Conservation (phyloP, 306 rosid genomes). For the Abrus precatorius region DNA sequence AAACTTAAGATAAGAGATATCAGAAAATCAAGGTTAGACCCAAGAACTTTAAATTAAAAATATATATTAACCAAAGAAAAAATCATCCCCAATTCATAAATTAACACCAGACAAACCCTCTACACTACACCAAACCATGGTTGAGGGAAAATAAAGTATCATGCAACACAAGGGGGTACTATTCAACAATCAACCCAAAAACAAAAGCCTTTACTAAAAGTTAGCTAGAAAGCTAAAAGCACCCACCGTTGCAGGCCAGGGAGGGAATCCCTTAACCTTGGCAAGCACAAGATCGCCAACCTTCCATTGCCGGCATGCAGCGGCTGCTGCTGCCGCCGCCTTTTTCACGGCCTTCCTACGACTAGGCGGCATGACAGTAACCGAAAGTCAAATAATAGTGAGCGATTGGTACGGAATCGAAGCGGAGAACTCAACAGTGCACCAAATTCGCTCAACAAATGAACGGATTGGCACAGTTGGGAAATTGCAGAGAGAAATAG, state of each 20-base stretch:
- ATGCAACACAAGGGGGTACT: conserved; percentile 42
- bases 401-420: conserved; percentile 47
- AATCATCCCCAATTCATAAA: neutral
- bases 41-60: neutral
- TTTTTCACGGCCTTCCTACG: conserved; percentile 81
- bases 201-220: neutral
- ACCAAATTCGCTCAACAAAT: conserved; percentile 55
- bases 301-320: conserved; percentile 85
- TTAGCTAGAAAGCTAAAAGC: neutral
- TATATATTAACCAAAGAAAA: neutral
- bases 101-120: conserved; percentile 2
- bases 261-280: conserved; percentile 94
- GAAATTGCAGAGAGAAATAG: conserved; percentile 47
- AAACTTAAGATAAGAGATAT: neutral
- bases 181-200: conserved; percentile 10
- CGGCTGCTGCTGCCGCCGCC: conserved; percentile 75
- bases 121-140: conserved; percentile 28
- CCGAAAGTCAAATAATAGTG: conserved; percentile 39
- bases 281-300: conserved; percentile 99
- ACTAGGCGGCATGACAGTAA: conserved; percentile 77
- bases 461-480: conserved; percentile 54
- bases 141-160: conserved; percentile 12
- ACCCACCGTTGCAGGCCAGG: conserved; percentile 97
- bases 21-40: conserved; percentile 31
- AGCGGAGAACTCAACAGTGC: neutral